These are phyloP conservation scores for Talaromyces thailandensis DNA, from an alignment of 495 filamentous ascomycete species.

Conservation along the genomic window DNA sequence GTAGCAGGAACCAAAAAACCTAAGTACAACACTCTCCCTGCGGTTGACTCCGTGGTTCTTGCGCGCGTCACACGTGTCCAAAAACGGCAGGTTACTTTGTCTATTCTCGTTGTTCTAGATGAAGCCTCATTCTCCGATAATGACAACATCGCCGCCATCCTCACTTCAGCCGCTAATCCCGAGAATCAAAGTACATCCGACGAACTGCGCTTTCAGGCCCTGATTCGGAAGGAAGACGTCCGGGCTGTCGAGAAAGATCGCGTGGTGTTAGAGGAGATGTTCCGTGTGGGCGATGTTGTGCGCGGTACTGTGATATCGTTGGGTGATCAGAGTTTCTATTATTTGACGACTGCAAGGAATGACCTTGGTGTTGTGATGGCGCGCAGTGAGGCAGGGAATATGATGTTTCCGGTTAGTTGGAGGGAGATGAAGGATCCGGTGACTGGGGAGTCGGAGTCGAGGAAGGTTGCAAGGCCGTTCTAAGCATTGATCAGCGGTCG, in stretches of 20 bases:
- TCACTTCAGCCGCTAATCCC: conserved; percentile 32
- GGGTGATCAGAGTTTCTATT: conserved; percentile 91
- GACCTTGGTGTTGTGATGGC: conserved; percentile 93
- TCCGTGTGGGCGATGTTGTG: conserved; percentile 89
- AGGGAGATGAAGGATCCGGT: conserved; percentile 80
- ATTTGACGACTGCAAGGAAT: conserved; percentile 80
- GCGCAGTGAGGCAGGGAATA: conserved; percentile 75
- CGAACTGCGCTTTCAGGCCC: conserved; percentile 38
- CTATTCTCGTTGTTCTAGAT: conserved; percentile 70
- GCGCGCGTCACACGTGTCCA: conserved; percentile 77
- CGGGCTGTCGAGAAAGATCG: conserved; percentile 92
- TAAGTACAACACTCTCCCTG: conserved; percentile 65
- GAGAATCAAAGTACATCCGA: conserved; percentile 39
- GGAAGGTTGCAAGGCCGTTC: conserved; percentile 92
- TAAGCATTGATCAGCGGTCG: conserved; percentile 30
- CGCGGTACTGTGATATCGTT: conserved; percentile 82
- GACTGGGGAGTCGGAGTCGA: conserved; percentile 66
- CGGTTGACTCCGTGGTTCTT: conserved; percentile 71
- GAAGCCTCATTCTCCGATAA: conserved; percentile 29
- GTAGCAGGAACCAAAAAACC: conserved; percentile 14
- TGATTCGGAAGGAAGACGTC: conserved; percentile 75
- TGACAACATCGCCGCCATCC: conserved; percentile 42
- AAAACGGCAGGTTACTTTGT: conserved; percentile 70
- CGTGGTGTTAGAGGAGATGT: conserved; percentile 83
- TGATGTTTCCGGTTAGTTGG: conserved; percentile 90